These are phyloP conservation scores for Eucalyptus leucophloia DNA, from an alignment of 345 rosid species.

Conservation along the genomic window DNA sequence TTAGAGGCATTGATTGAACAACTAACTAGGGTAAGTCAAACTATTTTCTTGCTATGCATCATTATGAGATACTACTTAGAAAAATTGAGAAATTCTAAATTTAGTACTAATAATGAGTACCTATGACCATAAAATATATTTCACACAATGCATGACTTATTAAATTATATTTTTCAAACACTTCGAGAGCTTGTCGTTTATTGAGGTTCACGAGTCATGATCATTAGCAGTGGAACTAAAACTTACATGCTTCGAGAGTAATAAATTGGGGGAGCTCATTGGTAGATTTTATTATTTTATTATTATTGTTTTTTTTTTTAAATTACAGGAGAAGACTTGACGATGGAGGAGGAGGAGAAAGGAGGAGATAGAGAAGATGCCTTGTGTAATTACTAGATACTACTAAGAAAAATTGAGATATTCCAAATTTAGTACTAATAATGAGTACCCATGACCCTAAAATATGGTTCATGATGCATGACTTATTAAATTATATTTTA, in stretches of 20 bases:
- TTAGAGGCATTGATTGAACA: neutral
- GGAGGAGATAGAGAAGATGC: no score
- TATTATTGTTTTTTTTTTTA: no score
- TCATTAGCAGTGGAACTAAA: neutral
- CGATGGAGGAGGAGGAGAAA: no score
- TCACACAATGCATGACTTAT: neutral
- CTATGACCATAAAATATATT: neutral
- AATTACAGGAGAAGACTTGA: no score
- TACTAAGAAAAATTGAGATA: neutral
- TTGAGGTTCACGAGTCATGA: neutral
- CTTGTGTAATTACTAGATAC: neutral
- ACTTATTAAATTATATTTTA: no score
- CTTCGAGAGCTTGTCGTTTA: no score
- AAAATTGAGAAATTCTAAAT: neutral
- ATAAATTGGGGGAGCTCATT: no score
- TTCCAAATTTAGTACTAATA: neutral
- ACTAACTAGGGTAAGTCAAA: neutral
- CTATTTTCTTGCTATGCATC: neutral
- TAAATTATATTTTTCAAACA: neutral
- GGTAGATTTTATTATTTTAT: no score
- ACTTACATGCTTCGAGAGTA: no score
- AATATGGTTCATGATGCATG: neutral
- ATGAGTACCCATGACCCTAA: neutral
- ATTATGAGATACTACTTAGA: neutral
- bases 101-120: neutral